Percentiles rank a stretch among this genome's conserved stretches.
Conservation (phyloP, 805 yeast species). For the Metschnikowia santaceciliae region DNA sequence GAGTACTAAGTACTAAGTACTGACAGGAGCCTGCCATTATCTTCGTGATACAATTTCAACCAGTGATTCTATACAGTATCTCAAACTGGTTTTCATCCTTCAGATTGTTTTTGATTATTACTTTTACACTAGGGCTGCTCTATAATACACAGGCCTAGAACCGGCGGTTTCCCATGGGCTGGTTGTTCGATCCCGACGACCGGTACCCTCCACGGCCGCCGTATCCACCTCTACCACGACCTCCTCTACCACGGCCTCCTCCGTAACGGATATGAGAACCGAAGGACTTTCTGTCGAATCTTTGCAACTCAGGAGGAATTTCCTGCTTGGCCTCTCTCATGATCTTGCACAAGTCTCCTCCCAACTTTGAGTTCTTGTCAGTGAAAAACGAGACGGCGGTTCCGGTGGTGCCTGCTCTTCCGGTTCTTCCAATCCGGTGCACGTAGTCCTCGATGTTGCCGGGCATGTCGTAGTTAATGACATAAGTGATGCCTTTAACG, state of each 20-base stretch:
- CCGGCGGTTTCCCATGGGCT: conserved; percentile 50
- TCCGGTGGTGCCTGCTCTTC: conserved; percentile 97
- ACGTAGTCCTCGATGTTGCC: conserved; percentile 97
- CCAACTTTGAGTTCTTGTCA: conserved; percentile 78
- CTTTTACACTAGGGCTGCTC: background rate
- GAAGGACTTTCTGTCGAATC: conserved; percentile 61
- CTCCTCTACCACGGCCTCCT: conserved; percentile 27
- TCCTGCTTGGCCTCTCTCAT: conserved; percentile 94
- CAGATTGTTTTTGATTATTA: too few relatives aligned
- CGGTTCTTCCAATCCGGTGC: conserved; percentile 98
- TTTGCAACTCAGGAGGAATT: conserved; percentile 74
- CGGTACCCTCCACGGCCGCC: conserved; percentile 44
- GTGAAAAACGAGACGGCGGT: conserved; percentile 95
- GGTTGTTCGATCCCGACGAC: conserved; percentile 46
- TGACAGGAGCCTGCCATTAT: too few relatives aligned
- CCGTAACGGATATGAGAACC: conserved; percentile 54
- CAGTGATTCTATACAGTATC: too few relatives aligned
- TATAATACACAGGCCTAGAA: conserved; percentile 19
- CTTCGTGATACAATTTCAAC: too few relatives aligned
- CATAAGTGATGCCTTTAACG: conserved; percentile 94
- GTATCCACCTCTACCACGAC: conserved; percentile 44
- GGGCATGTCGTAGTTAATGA: conserved; percentile 96
- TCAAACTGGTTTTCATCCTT: too few relatives aligned
- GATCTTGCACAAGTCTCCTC: conserved; percentile 84
- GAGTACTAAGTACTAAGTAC: too few relatives aligned